Base-by-base conservation (phyloP, 129 eudicot species). In the Lactuca sativa region DNA sequence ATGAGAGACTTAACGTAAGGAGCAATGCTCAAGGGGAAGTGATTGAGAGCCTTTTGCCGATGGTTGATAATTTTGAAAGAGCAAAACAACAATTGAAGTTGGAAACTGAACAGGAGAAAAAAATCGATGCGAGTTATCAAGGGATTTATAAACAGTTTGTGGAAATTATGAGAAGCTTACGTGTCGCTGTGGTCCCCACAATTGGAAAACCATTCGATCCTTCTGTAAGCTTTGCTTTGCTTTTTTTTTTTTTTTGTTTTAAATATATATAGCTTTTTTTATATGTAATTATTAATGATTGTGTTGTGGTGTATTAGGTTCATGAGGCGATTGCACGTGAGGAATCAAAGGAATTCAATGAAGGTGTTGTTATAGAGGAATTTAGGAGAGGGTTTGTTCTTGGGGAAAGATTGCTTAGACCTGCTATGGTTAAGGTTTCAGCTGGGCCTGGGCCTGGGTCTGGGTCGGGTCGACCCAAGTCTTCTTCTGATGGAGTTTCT, bases 101-200 rank as follows among this genome's bases (percentile, higher is more conserved):
- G 58, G 96, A 89, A 74, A 86, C 98, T 5, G 95, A 93, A 11
- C 74, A 73, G 69, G 98, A 93, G 70, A 90, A 89, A 74, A 86
- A 87, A 80, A 93, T 93, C 14, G 88, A 90, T 76, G 82, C 96
- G 52, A 93, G 98, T 78, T 93, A 93, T 56, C 98, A 86, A 58
- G 98, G 98, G n/a, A 93, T 93, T 56, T 93, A 93, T 69, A 93
- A 93, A 82, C 98, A 93, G 54, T 87, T 93, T 72, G 98, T 93
- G 59, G 98, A 93, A 56, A 85, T 90, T 51, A 86, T 93, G 97
- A 87, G 86, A 81, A 93, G 91, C 78, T 93, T 93, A 81, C 82
- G 74, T 3, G 97, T 93, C 32, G 83, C 97, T 49, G 90, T 66
- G 68, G 95, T 93, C 43, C 91, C 90, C 18, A 90, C 98, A 7